Conservation (phyloP, 345 rosid species). For the Corymbia maculata region DNA sequence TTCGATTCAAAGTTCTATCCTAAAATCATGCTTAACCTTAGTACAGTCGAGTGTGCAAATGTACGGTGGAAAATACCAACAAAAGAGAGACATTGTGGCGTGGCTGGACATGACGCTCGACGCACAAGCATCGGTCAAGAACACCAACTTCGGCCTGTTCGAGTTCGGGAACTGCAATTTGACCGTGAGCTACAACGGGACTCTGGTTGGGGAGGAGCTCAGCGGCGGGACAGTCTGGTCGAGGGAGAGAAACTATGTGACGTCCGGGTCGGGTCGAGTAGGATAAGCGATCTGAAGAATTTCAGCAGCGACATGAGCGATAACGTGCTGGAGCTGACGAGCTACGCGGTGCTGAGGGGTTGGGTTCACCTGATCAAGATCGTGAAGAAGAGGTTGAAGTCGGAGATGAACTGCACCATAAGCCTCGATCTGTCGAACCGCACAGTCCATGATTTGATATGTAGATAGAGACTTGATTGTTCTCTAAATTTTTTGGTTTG, state of each 20-base stretch:
- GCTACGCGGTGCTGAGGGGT: constrained; percentile 5
- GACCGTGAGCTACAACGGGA: not conserved
- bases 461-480: not conserved
- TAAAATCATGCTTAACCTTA: too few species aligned
- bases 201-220: not conserved
- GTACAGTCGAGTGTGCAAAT: too few species aligned
- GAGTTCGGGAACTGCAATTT: not conserved
- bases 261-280: not conserved
- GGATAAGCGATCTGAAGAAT: not conserved
- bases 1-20: too few species aligned
- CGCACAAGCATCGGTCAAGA: not conserved
- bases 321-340: constrained; percentile 1
- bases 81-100: too few species aligned
- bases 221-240: not conserved
- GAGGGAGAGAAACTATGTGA: too few species aligned
- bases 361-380: not conserved
- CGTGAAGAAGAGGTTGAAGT: not conserved
- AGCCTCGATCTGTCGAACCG: not conserved
- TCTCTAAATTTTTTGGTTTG: not conserved
- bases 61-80: too few species aligned
- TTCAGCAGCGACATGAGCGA: not conserved
- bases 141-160: constrained; percentile 12
- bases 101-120: not conserved
- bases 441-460: not conserved
- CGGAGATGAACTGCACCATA: constrained; percentile 5